Percentiles rank a stretch among this genome's conserved stretches.
Conservation (phyloP, 257 asterid species). For the Lantana camara region DNA sequence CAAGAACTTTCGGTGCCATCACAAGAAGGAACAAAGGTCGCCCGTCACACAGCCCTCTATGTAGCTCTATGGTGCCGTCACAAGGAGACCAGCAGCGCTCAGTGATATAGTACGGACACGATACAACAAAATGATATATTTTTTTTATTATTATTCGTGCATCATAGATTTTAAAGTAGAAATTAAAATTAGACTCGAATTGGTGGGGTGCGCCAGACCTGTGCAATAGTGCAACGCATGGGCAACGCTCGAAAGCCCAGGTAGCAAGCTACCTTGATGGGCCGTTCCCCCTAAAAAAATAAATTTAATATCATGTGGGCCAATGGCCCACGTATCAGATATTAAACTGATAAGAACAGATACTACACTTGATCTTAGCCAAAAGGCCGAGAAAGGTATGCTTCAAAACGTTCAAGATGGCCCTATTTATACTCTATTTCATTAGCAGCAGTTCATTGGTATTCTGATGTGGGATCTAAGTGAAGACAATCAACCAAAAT, state of each 20-base stretch:
- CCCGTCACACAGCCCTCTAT: too few species aligned
- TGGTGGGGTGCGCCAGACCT: conserved; percentile 38
- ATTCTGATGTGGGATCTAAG: conserved; percentile 28
- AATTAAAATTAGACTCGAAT: too few species aligned
- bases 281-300: conserved; percentile 22
- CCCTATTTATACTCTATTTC: conserved; percentile 5
- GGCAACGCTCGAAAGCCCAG: conserved; percentile 32
- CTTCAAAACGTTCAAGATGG: neutral
- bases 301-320: too few species aligned
- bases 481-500: neutral
- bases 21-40: too few species aligned
- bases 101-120: too few species aligned
- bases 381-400: conserved; percentile 89
- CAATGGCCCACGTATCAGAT: too few species aligned
- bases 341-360: conserved; percentile 57
- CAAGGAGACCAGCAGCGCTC: too few species aligned
- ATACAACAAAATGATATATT: too few species aligned
- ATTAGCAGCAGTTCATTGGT: neutral
- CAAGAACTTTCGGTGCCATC: too few species aligned
- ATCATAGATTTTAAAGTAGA: too few species aligned
- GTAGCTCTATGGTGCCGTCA: too few species aligned
- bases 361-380: conserved; percentile 83
- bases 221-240: conserved; percentile 30
- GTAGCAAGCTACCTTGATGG: conserved; percentile 27
- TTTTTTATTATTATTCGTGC: too few species aligned